Base-by-base conservation (phyloP, 805 yeast species). In the Teunomyces funiuensis region DNA sequence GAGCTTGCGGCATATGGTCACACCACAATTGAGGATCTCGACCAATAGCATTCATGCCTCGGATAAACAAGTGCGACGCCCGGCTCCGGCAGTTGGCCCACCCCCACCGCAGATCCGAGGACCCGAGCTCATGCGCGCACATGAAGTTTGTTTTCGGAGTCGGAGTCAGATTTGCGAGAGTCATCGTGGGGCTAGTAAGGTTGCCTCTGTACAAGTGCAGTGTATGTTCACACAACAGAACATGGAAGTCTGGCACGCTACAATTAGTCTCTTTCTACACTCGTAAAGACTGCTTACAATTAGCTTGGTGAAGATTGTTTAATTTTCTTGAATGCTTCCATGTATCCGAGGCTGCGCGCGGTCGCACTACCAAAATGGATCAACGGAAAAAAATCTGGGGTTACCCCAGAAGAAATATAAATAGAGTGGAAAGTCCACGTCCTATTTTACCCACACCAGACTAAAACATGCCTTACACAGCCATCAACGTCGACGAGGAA, bases 401-500 rank as follows among this genome's bases (percentile, higher is more conserved):
- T 40, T 23, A 20, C 33, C 39, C 39, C 26, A 18, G 16, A 9
- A 27, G n/a, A n/a, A 15, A 19, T 36, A 36, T 36, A 36, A 36
- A 36, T 36, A 27, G 33, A 33, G 26, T 36, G 20, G 9, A n/a
- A 15, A 9, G 18, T 17, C 19, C 6, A 13, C 29, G 22, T 3
- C 6, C 25, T n/a, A 13, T 17, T 18, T n/a, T 8, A 11, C 11
- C n/a, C 34, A 18, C 3, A 18, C 8, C 11, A 20, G 15, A 16
- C 28, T n/a, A n/a, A 23, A 40, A n/a, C 8, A 71, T 70, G 75
- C 77, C 77, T 48, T 81, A 79, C 74, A 69, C 85, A 33, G 65
- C 72, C 52, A 78, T 83, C 44, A 74, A 81, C 60, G 53, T 80
- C 31, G 69, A 77, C 52, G 71, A 73, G 50, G 93, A 85, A 66